Evolutionary conservation across 2,329 filamentous ascomycete species (phyloP).

Genomic region (Neurospora crassa): DNA sequence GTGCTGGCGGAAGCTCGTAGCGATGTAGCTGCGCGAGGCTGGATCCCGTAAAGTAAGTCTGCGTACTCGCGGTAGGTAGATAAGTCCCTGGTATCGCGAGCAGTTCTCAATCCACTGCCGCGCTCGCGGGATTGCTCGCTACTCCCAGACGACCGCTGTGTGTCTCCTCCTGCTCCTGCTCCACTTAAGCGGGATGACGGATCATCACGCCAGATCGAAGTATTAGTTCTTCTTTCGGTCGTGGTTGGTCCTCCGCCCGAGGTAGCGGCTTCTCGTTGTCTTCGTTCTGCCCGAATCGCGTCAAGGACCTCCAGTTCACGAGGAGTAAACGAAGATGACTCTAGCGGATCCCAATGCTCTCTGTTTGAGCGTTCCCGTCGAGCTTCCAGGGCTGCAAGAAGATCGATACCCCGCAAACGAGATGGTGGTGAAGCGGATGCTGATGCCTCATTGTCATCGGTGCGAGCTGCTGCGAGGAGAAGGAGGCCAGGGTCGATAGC

Average conservation of each 20-base stretch:
- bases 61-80: background rate
- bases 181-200: background rate
- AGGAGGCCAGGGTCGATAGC: conserved; percentile 44
- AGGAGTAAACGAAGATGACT: background rate
- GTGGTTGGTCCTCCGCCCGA: background rate
- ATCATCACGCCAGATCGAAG: background rate
- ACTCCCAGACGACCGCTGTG: background rate
- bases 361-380: background rate
- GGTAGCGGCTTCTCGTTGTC: background rate
- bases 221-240: background rate
- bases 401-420: conserved; percentile 4
- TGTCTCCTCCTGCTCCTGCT: background rate
- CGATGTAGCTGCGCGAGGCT: background rate
- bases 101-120: background rate
- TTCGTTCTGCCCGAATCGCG: background rate
- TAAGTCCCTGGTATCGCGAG: background rate
- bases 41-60: background rate
- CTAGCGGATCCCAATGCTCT: background rate
- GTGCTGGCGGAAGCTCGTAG: background rate
- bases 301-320: background rate
- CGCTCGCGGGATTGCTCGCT: background rate
- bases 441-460: conserved; percentile 15
- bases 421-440: background rate
- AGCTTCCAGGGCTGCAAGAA: conserved; percentile 19
- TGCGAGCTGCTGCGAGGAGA: conserved; percentile 30